Base-by-base conservation (phyloP, 257 asterid genomes). In the Ophiorrhiza pumila region DNA sequence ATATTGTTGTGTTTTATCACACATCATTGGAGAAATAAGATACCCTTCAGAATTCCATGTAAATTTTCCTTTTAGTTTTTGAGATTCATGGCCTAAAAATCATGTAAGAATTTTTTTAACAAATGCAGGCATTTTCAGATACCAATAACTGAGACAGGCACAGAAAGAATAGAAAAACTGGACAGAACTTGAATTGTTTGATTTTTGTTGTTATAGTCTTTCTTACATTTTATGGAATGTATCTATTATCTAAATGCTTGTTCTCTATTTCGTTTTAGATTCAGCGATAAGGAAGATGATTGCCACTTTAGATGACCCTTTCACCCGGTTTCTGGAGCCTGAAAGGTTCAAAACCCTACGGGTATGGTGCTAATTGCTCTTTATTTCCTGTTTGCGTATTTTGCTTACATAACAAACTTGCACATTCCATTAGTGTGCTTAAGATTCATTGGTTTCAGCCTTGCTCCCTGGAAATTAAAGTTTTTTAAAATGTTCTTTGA, bases 311-410 rank as follows among this genome's bases (percentile, higher is more conserved):
- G 96, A 86, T 81, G 99, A 95, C 74, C 98, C 98, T 71, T 95
- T 95, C 84, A 95, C 97, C 39, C 91, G 99, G 76, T 95, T 95
- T 80, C 80, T 95, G 83, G 99, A 95, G 89, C 99, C 98, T 58
- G 89, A 86, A 66, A 95, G 80, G 78, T 92, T 92, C 70, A 95
- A 85, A 85, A 92, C 88, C 80, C 80, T 95, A 89, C 77, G 96
- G 98, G 99, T 95, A 88, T 63, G 77, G 70, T 41, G 74, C 80
- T 77, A 76, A 76, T 74, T 76, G 37, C 79, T 63, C 73, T 70
- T 63, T 45, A 23, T 50, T 32, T 79, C 49, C 71, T 74, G 68
- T 49, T 53, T 29, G 53, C 60, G 32, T 52, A 56, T 77, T 60
- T 59, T 20, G n/a, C 34, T 52, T 53, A 37, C 37, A 37, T 22